A percentile compares a stretch with the other conserved stretches of the same genome.
Conservation (phyloP, 1,284 basidiomycete genomes). For the Pseudozyma hubeiensis region DNA sequence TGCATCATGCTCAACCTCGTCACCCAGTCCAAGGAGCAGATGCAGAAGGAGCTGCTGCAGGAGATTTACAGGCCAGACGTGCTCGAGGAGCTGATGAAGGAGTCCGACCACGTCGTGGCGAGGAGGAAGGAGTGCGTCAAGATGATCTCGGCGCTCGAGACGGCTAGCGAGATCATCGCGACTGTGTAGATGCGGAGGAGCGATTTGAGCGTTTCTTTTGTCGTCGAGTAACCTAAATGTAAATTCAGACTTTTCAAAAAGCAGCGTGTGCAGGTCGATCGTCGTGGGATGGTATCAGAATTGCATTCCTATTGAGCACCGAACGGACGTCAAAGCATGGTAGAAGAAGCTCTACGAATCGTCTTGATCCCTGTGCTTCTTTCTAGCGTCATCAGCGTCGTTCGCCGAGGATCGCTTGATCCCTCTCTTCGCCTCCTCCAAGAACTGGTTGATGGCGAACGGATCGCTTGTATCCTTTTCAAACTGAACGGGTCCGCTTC, state of each 20-base stretch:
- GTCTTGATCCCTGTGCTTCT: conserved; percentile 16
- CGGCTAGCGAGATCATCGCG: conserved; percentile 65
- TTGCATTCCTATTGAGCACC: background rate
- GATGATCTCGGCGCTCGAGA: conserved; percentile 68
- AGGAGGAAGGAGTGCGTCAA: conserved; percentile 67
- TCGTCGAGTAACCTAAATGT: conserved; percentile 13
- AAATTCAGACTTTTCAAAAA: conserved; percentile 8
- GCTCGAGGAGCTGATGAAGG: conserved; percentile 67
- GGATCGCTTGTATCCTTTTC: conserved; percentile 96
- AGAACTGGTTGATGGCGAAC: conserved; percentile 97
- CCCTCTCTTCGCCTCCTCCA: conserved; percentile 94
- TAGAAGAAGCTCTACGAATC: background rate
- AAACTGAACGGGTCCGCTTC: conserved; percentile 90
- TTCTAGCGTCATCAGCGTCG: conserved; percentile 18
- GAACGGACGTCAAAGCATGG: background rate
- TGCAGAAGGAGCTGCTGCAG: conserved; percentile 84
- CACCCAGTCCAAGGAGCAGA: conserved; percentile 88
- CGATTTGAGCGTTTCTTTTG: background rate
- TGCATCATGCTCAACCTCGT: conserved; percentile 95
- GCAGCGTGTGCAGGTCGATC: too few relatives aligned
- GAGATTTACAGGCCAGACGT: conserved; percentile 66
- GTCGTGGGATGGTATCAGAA: background rate
- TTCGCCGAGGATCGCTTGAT: conserved; percentile 73
- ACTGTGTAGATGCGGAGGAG: conserved; percentile 53
- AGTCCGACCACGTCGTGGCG: conserved; percentile 66